phyloP scores from a whole-genome alignment of 2,329 filamentous ascomycete species.

The Aspergillus flavus region DNA sequence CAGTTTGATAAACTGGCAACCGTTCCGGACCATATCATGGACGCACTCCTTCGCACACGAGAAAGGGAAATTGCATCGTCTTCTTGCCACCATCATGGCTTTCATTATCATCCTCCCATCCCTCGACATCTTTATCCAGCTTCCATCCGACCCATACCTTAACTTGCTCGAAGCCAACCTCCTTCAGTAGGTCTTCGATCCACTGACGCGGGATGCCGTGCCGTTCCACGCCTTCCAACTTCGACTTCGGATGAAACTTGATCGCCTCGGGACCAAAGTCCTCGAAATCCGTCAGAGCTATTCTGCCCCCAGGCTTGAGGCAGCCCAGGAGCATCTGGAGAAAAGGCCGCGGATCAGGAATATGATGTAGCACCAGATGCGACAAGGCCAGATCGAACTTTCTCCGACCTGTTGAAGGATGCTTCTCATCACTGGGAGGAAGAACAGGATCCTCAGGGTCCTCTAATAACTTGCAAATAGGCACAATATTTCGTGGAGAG shows the following conservation, averaged over 20 bases:
- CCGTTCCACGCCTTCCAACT: constrained; percentile 57
- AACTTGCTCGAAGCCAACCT: constrained; percentile 54
- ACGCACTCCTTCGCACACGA: constrained; percentile 41
- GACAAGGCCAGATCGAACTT: constrained; percentile 57
- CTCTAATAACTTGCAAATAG: constrained; percentile 52
- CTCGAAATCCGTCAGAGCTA: constrained; percentile 62
- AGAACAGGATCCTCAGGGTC: constrained; percentile 53
- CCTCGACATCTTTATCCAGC: constrained; percentile 55
- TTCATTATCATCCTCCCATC: constrained; percentile 42
- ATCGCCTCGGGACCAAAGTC: constrained; percentile 57
- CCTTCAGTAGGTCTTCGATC: constrained; percentile 47
- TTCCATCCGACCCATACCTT: constrained; percentile 52
- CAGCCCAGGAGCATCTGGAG: constrained; percentile 52
- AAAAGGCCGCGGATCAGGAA: constrained; percentile 48
- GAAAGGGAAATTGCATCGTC: constrained; percentile 46
- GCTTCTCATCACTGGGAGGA: constrained; percentile 33
- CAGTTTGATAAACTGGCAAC: neutral
- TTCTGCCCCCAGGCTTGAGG: constrained; percentile 50
- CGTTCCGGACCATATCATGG: neutral
- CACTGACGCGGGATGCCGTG: constrained; percentile 53
- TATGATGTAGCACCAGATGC: constrained; percentile 61
- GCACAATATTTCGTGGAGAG: constrained; percentile 46
- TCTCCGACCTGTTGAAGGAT: constrained; percentile 31
- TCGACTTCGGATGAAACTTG: constrained; percentile 55
- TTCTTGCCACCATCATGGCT: constrained; percentile 20